A percentile compares a stretch with the other conserved stretches of the same genome.
Evolutionary conservation across 164 flowering plant genomes (phyloP).

Genomic region (Aristolochia contorta): DNA sequence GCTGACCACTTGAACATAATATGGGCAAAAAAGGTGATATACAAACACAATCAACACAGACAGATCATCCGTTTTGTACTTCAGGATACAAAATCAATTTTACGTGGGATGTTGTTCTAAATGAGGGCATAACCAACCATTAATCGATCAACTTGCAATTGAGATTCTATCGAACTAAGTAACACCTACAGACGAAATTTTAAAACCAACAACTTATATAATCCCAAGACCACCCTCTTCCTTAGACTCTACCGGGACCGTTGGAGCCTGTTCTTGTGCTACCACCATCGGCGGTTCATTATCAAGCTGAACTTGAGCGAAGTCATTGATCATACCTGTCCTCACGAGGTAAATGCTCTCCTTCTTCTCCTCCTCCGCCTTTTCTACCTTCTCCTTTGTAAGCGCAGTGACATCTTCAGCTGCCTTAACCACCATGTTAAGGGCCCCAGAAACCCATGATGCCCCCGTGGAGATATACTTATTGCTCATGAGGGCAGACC

Average conservation of each 20-base stretch:
- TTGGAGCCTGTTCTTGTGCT: constrained; percentile 17
- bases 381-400: constrained; percentile 65
- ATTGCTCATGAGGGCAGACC: constrained; percentile 59
- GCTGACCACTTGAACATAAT: no score
- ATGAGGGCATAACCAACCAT: no score
- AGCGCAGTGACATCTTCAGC: constrained; percentile 57
- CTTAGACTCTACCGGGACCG: constrained; percentile 24
- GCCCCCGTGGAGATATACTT: constrained; percentile 57
- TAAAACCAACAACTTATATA: constrained; percentile 11
- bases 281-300: constrained; percentile 13
- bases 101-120: no score
- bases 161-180: no score
- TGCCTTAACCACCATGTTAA: constrained; percentile 46
- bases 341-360: constrained; percentile 33
- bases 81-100: no score
- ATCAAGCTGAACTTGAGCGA: constrained; percentile 39
- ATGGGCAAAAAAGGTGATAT: no score
- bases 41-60: no score
- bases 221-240: constrained; percentile 25
- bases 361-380: constrained; percentile 63
- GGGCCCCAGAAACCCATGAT: constrained; percentile 60
- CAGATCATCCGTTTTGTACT: no score
- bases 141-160: no score
- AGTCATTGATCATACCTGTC: constrained; percentile 27
- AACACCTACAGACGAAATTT: no score